Evolutionary conservation across 2,329 filamentous ascomycete genomes (phyloP), one percentile per base, ranked within the genome.

Genomic region (Aciculosporium take): DNA sequence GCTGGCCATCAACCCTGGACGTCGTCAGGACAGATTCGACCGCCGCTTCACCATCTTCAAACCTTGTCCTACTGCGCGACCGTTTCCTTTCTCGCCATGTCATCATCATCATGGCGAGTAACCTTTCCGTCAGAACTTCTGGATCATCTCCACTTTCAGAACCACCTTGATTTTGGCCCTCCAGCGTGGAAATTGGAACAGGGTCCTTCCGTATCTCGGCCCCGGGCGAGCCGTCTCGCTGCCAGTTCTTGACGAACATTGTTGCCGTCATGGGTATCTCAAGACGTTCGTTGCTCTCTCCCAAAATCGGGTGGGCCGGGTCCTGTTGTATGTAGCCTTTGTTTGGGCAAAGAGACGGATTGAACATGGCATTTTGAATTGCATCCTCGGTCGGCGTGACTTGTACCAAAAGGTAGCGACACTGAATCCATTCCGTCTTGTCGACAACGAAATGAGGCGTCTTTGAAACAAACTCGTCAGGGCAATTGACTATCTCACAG

Each of bases 361-460:
- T 42, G 2, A 46, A 46, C 6, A 49, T 46, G 13, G 48, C 44
- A 15, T 46, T 41, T 3, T 31, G 15, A 4, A 33, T 35, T 0
- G 49, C 46, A 29, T 42, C 31, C 1, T 10, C 1, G 1, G 40
- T 43, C n/a, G 51, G 48, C 1, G 44, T 12, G 3, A 55, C 50
- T 12, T 49, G 40, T 17, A 67, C 75, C 49, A 94, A 84, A 2
- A 95, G 68, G 58, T 93, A 94, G 33, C 87, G 74, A 21, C 85
- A 87, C 53, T 93, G 86, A 45, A 94, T 87, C 88, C 88, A 95
- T 52, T 93, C 81, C 8, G 81, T 63, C 34, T 86, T 67, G 21
- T 72, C 57, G 1, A 94, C 77, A 7, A 94, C 88, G 36, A 84
- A 77, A 60, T 79, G 76, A 0, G 80, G 80, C 0, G 0, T 48